These are phyloP conservation scores for Larix sibirica DNA, from an alignment of 83 land plant species.

Conservation along the genomic window DNA sequence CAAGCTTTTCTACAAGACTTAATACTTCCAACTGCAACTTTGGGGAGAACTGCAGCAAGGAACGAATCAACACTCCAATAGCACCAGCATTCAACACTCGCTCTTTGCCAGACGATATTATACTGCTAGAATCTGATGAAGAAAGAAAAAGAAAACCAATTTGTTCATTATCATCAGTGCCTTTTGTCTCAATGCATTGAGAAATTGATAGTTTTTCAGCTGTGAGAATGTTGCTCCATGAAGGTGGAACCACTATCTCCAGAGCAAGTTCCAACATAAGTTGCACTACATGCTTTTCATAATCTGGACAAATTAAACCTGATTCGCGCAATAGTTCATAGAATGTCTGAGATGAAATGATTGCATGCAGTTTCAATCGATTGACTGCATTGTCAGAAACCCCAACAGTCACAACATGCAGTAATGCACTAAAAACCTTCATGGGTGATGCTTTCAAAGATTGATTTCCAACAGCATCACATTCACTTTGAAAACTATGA, in stretches of 20 bases:
- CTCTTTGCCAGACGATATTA: conserved; percentile 36
- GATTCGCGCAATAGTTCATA: conserved; percentile 74
- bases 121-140: conserved; percentile 26
- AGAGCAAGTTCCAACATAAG: conserved; percentile 84
- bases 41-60: conserved; percentile 71
- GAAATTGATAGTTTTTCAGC: conserved; percentile 9
- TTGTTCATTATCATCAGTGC: conserved; percentile 23
- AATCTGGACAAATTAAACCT: conserved; percentile 78
- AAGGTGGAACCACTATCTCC: conserved; percentile 79
- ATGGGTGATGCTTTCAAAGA: conserved; percentile 30
- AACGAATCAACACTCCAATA: conserved; percentile 66
- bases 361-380: conserved; percentile 68
- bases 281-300: conserved; percentile 77
- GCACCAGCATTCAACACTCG: conserved; percentile 87
- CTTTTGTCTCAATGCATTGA: not conserved
- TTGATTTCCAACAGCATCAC: conserved; percentile 24
- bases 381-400: conserved; percentile 74
- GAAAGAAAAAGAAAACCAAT: conserved; percentile 30
- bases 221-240: conserved; percentile 34
- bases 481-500: conserved; percentile 65
- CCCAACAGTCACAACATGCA: conserved; percentile 80
- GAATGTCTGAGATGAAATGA: conserved; percentile 73
- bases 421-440: conserved; percentile 73
- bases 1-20: conserved; percentile 69
- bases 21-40: conserved; percentile 88